Base-by-base conservation (phyloP, 305 asterid genomes). In the Ilex paraguariensis region DNA sequence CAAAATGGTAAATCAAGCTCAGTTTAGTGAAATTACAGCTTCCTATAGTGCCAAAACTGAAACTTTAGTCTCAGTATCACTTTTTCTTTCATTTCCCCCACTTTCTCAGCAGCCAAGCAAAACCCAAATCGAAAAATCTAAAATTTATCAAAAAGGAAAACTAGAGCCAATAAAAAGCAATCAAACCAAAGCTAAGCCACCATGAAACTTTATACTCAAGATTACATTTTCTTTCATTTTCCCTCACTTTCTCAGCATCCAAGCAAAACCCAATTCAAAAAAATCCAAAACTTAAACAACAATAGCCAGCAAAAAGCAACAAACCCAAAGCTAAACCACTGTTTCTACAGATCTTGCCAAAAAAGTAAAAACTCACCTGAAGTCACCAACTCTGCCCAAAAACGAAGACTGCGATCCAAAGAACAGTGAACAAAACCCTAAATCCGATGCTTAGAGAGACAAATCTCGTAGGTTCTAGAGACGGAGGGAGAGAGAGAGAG, bases 401-500 rank as follows among this genome's bases (percentile, higher is more conserved):
- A 63, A 31, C 40, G 65, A 66, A 59, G 59, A n/a, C 40, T 53
- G 10, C n/a, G 66, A 74, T 64, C 57, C 63, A 69, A 52, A 64
- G 16, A 55, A 54, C 58, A 66, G 14, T 28, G 15, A 66, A 60
- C 33, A n/a, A 66, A 76, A 68, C 84, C 76, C 79, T 70, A 70
- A 64, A 36, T 65, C 46, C 8, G 79, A 67, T 52, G 58, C 72
- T 61, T 50, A 44, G 59, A 69, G 57, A 52, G 57, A 48, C 73
- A 70, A 82, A 82, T 84, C 90, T 79, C 57, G 87, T 71, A 75
- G 67, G 62, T 79, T 86, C 82, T 74, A 69, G 85, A 73, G 66
- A 70, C 65, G 58, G 70, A 60, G 31, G 57, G 48, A 64, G 78
- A 66, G 70, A 70, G 68, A 48, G 42, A 62, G 57, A 58, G 32